Evolutionary conservation across 2,329 filamentous ascomycete species (phyloP), one percentile per base, ranked within the genome.

Genomic region (Curvularia hawaiiensis): DNA sequence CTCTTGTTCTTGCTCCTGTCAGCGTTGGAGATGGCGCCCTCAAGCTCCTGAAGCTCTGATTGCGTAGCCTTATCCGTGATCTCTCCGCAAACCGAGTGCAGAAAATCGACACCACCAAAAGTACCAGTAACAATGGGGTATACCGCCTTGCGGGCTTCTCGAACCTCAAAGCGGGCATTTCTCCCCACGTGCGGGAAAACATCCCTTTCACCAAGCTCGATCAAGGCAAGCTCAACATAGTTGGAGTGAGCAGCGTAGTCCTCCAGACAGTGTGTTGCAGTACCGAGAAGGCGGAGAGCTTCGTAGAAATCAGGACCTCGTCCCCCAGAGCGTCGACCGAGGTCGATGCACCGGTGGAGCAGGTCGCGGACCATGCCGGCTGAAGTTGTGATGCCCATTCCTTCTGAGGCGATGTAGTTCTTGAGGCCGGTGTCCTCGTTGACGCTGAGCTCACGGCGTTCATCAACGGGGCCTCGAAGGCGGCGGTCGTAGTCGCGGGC

Each of bases 231-330:
- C 76, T 97, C 93, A 14, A 84, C 87, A 78, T 96, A 97, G 82
- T 97, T 97, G 75, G 91, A 96, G 79, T 97, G 94, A 16, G 93
- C 94, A 52, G 92, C 88, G 79, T 89, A 98, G 74, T 97, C 93
- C 85, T 73, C 93, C 24, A 97, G 79, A 73, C 92, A 97, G 79
- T 98, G 94, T 54, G 92, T 85, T 35, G 89, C 93, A 57, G 92
- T 97, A 56, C 94, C 94, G 61, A 97, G 80, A 18, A 97, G 83
- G 52, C 93, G 88, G 47, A 97, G 85, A 54, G 92, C 90, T 78
- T 97, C 94, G 73, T 95, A 88, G 30, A 96, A 84, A 70, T 97
- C 92, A n/a, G 83, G 84, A 72, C 91, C 87, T 67, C 88, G 85
- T 54, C 85, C 80, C 63, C 82, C 86, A 76, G 94, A 97, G 46